Evolutionary conservation across 1,284 basidiomycete genomes (phyloP).

Genomic region (Kwoniella shivajii): DNA sequence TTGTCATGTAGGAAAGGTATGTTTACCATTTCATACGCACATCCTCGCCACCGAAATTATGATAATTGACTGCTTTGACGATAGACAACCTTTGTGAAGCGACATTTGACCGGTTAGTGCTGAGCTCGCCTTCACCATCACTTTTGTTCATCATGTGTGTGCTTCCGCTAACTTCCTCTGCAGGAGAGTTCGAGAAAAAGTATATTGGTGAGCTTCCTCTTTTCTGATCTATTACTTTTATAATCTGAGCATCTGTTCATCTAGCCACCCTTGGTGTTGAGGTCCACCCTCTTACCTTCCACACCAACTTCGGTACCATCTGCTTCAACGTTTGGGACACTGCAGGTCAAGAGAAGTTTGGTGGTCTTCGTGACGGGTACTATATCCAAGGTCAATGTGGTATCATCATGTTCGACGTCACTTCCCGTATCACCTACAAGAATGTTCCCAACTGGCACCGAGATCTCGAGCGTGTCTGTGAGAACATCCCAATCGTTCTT

Average conservation of each 20-base stretch:
- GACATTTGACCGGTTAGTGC: conserved; percentile 83
- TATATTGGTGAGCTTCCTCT: conserved; percentile 77
- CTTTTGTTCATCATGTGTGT: not conserved
- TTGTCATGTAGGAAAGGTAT: conserved; percentile 49
- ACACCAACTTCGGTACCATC: conserved; percentile 98
- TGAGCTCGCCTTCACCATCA: not conserved
- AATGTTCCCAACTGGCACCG: conserved; percentile 99
- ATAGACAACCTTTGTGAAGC: conserved; percentile 97
- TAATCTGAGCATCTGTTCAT: not conserved
- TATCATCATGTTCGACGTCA: conserved; percentile 99
- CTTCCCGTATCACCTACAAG: conserved; percentile 99
- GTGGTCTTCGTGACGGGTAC: conserved; percentile 95
- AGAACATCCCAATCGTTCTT: conserved; percentile 98
- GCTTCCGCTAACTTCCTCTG: conserved; percentile 2
- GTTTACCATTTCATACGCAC: not conserved
- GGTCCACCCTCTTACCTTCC: conserved; percentile 94
- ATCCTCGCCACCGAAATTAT: not conserved
- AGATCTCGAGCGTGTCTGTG: conserved; percentile 98
- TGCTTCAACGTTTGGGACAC: conserved; percentile 99
- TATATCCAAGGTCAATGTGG: conserved; percentile 99
- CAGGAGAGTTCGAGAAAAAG: conserved; percentile 98
- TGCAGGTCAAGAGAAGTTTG: conserved; percentile 99
- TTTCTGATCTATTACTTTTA: not conserved
- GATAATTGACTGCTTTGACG: conserved; percentile 2
- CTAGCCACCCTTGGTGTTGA: conserved; percentile 98